A percentile compares a stretch with the other conserved stretches of the same genome.
phyloP scores from a whole-genome alignment of 257 asterid species.

The Misopates orontium region DNA sequence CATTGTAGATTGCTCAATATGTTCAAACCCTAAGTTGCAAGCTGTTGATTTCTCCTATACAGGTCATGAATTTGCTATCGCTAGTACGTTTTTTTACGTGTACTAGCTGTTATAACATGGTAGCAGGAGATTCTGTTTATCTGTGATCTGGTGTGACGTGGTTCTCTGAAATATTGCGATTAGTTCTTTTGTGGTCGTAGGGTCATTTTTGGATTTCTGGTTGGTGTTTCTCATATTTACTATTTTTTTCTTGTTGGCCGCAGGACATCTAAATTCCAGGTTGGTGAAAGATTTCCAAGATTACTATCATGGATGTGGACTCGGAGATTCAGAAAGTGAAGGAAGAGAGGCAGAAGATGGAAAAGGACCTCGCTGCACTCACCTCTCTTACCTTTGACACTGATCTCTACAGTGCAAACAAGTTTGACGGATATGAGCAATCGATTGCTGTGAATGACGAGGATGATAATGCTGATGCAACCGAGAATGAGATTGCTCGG shows the following conservation, averaged over 20 bases:
- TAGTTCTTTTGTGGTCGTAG: not conserved
- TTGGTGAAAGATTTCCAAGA: constrained; percentile 18
- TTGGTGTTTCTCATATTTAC: not conserved
- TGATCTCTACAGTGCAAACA: constrained; percentile 61
- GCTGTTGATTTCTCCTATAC: too few species aligned
- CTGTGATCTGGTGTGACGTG: not conserved
- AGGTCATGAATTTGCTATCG: not conserved
- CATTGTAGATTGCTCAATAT: too few species aligned
- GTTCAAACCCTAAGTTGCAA: too few species aligned
- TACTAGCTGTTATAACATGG: too few species aligned
- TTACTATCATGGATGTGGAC: constrained; percentile 45
- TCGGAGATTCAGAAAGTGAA: constrained; percentile 65
- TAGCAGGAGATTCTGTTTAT: not conserved
- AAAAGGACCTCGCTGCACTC: constrained; percentile 76
- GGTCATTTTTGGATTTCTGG: constrained; percentile 4
- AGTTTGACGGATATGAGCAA: constrained; percentile 72
- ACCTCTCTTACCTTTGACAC: constrained; percentile 69
- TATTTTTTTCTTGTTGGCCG: constrained; percentile 13
- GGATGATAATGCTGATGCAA: constrained; percentile 55
- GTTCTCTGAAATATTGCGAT: not conserved
- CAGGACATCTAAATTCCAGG: constrained; percentile 22
- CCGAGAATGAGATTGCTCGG: constrained; percentile 69
- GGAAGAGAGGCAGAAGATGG: constrained; percentile 87
- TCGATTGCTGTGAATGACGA: constrained; percentile 82
- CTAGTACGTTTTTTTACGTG: not conserved